These are phyloP conservation scores for Yarrowia sp. DNA, from an alignment of 805 yeast genomes.

Conservation along the genomic window DNA sequence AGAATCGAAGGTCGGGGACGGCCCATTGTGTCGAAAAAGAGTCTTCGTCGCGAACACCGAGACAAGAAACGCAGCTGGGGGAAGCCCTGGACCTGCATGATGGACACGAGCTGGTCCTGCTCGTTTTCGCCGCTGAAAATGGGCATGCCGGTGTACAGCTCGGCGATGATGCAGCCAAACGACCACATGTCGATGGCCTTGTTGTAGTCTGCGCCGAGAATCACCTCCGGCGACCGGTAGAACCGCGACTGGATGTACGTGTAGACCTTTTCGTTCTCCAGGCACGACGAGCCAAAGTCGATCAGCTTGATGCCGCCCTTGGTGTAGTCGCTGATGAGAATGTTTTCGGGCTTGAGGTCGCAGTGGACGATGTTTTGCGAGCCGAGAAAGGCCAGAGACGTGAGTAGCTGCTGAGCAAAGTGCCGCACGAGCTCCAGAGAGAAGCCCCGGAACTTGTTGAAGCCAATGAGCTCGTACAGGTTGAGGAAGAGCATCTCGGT, in stretches of 20 bases:
- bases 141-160: conserved; percentile 86
- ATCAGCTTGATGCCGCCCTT: conserved; percentile 60
- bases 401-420: conserved; percentile 55
- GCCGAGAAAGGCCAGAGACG: conserved; percentile 62
- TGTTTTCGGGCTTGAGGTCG: conserved; percentile 83
- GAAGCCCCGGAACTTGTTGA: conserved; percentile 41
- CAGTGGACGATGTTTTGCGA: conserved; percentile 65
- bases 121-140: conserved; percentile 95
- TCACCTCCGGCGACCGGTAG: conserved; percentile 93
- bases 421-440: conserved; percentile 38
- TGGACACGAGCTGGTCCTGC: conserved; percentile 81
- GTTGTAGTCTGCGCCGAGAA: conserved; percentile 84
- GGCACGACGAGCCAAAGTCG: conserved; percentile 66
- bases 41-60: conserved; percentile 38
- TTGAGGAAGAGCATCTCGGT: conserved; percentile 71
- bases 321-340: conserved; percentile 53
- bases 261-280: conserved; percentile 74
- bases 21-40: conserved; percentile 43
- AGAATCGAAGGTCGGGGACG: conserved; percentile 34
- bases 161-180: conserved; percentile 93
- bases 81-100: conserved; percentile 85
- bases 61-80: conserved; percentile 53
- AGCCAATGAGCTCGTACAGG: conserved; percentile 53
- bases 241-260: conserved; percentile 95
- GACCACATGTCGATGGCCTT: conserved; percentile 98